phyloP scores from a whole-genome alignment of 2,329 filamentous ascomycete genomes.

The Immersiporthe knoxdaviesiana region DNA sequence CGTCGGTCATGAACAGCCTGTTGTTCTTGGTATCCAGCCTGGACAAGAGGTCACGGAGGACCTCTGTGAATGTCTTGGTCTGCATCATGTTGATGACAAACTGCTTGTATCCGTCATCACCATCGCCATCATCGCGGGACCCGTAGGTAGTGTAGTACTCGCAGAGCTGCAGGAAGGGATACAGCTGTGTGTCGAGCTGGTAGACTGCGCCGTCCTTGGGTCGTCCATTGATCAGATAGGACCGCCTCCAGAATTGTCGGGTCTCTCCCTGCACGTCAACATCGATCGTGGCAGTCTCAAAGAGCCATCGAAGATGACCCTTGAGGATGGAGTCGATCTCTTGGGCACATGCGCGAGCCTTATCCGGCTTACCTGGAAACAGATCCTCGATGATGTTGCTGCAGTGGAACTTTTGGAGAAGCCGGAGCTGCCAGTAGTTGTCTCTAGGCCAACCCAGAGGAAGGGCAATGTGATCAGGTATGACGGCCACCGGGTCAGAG shows the following conservation, averaged over 20 bases:
- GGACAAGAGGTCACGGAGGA: constrained; percentile 24
- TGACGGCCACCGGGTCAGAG: constrained; percentile 15
- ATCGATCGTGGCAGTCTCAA: constrained; percentile 24
- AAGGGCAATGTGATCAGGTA: constrained; percentile 32
- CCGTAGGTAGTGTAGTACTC: constrained; percentile 27
- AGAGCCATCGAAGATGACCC: constrained; percentile 31
- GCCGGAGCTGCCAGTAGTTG: constrained; percentile 33
- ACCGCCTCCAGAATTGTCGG: constrained; percentile 31
- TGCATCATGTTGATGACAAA: constrained; percentile 23
- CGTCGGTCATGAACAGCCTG: constrained; percentile 30
- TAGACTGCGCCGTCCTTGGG: constrained; percentile 32
- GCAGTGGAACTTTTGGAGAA: constrained; percentile 21
- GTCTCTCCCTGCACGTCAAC: neutral
- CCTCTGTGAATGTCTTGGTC: constrained; percentile 14
- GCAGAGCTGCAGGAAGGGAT: constrained; percentile 33
- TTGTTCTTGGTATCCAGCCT: constrained; percentile 18
- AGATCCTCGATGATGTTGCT: constrained; percentile 9
- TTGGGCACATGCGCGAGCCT: constrained; percentile 9
- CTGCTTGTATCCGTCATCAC: neutral
- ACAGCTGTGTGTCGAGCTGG: constrained; percentile 33
- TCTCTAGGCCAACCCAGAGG: constrained; percentile 33
- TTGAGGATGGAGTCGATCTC: constrained; percentile 7
- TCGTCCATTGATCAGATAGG: constrained; percentile 31
- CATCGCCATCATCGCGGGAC: too few relatives aligned
- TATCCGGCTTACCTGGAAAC: neutral